Base-by-base conservation (phyloP, 2,329 filamentous ascomycete species). In the Cladosporium sp. region DNA sequence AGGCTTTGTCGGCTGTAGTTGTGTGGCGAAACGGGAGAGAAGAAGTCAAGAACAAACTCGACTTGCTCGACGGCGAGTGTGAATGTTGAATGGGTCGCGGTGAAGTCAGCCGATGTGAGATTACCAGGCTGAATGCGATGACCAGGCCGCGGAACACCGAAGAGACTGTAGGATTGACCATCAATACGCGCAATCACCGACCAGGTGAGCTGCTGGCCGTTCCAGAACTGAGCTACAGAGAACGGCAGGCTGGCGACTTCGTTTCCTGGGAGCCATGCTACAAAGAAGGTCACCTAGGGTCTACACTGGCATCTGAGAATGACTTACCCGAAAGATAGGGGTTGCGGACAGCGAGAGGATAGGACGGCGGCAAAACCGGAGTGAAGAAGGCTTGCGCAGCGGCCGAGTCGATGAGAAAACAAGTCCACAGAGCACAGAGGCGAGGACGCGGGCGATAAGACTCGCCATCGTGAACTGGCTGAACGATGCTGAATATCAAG, bases 1-100 rank as follows among this genome's bases (percentile, higher is more conserved):
- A 73, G 63, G 7, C 70, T 73, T 49, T 75, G 72, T 13, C 72
- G 66, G 4, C 70, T 45, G 51, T 71, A 69, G 54, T 73, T 66
- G 1, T 64, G 64, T 2, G 71, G 70, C 3, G 70, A 70, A 4
- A 74, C 67, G 1, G 71, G 72, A 12, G 72, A 74, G 52, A 74
- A 69, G 53, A 74, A 74, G 53, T 74, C 72, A 27, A 75, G 54
- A 1, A 59, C 66, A 30, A 74, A 60, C 9, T 48, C 61, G 6
- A 65, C 65, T 11, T 58, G 30, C 0, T 70, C 70, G 13, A 71
- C 71, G 30, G 58, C 61, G 11, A 73, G 60, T 6, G 59, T 66
- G 51, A 74, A 73, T 4, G 67, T 55, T 4, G 69, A 67, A 56
- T 73, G 72, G 0, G 71, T 73, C 4, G 70, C 63, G 2, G 69